Conservation (phyloP, 1,284 basidiomycete genomes). For the Rhodotorula sp. region DNA sequence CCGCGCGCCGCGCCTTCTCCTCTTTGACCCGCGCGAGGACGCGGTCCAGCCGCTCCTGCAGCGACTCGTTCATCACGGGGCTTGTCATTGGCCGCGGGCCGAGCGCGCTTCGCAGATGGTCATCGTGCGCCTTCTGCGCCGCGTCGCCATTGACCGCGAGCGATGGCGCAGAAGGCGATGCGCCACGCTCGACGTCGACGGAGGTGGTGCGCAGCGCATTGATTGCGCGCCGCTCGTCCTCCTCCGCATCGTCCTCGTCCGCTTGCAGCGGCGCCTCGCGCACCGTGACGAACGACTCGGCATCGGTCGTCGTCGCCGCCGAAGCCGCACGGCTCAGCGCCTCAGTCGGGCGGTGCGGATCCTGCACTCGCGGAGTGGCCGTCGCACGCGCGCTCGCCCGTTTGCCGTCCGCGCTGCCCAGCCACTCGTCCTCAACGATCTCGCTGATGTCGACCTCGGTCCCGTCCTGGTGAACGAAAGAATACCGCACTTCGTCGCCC, state of each 20-base stretch:
- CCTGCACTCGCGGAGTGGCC: neutral
- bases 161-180: neutral
- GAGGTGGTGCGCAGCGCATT: conserved; percentile 10
- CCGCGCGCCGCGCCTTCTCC: conserved; percentile 29
- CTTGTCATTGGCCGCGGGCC: conserved; percentile 49
- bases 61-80: conserved; percentile 54
- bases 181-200: conserved; percentile 22
- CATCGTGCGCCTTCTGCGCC: conserved; percentile 48
- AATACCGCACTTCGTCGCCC: conserved; percentile 75
- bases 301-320: conserved; percentile 28
- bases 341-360: conserved; percentile 10
- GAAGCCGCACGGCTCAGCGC: conserved; percentile 17
- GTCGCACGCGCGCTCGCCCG: conserved; percentile 51
- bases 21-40: conserved; percentile 66
- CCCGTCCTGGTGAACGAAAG: conserved; percentile 82
- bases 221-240: conserved; percentile 31
- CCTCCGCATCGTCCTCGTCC: neutral
- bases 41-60: conserved; percentile 73
- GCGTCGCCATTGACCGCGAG: no score
- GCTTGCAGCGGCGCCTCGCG: neutral
- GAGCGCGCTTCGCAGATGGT: conserved; percentile 66
- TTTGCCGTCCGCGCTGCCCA: neutral
- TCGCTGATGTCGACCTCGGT: conserved; percentile 89
- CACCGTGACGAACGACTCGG: conserved; percentile 46
- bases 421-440: conserved; percentile 82